Conservation (phyloP, 2,329 filamentous ascomycete species). For the Ceratocystis cubensis region DNA sequence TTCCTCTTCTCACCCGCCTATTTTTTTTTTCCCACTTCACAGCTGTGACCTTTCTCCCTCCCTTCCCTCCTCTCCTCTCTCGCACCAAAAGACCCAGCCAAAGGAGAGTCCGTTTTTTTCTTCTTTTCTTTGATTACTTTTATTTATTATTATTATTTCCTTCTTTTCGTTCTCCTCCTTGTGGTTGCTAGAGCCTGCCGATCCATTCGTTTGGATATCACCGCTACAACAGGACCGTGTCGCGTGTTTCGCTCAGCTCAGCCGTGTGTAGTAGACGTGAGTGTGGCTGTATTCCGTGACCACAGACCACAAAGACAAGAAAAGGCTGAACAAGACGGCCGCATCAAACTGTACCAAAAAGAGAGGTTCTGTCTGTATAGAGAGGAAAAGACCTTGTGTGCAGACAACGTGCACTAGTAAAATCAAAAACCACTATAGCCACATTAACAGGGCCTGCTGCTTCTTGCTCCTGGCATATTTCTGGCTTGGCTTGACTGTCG, state of each 20-base stretch:
- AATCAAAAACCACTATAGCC: neutral
- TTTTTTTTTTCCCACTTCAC: neutral
- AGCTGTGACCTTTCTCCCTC: neutral
- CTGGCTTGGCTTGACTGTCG: neutral
- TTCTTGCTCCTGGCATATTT: no score
- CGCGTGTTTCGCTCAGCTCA: neutral
- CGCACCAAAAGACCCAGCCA: constrained; percentile 2
- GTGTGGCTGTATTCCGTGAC: constrained; percentile 20
- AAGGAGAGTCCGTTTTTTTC: neutral
- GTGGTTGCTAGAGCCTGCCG: constrained; percentile 12
- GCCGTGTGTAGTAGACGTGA: neutral
- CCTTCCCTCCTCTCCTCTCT: neutral
- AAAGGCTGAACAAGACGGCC: constrained; percentile 17
- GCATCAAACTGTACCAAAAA: neutral
- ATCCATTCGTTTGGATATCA: neutral
- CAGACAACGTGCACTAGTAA: neutral
- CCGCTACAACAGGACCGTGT: no score
- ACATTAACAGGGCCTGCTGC: no score
- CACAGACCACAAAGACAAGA: neutral
- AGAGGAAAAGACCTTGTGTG: neutral
- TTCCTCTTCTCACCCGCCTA: no score
- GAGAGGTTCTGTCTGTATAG: neutral
- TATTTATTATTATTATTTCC: constrained; percentile 17
- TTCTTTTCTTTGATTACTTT: neutral
- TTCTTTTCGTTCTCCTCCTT: constrained; percentile 21